Base-by-base conservation (phyloP, 768 basidiomycete species). In the Lactarius pseudohatsudake region DNA sequence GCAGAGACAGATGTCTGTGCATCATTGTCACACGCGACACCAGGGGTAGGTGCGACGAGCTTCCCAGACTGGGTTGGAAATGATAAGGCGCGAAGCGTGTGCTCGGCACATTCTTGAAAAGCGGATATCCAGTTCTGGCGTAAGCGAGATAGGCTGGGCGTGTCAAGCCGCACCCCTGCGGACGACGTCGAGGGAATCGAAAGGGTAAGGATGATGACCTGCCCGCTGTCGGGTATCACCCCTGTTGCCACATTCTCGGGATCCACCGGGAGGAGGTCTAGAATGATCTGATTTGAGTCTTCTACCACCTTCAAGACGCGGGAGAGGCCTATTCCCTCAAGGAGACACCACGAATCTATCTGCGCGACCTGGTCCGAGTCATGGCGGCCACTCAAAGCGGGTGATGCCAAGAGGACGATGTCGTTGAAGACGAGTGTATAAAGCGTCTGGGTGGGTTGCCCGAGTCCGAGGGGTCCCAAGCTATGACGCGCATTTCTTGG, bases 391-490 rank as follows among this genome's bases (percentile, higher is more conserved):
- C 28, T 47, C 7, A 68, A 1, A 66, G 41, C 67, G n/a, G 79
- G 76, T 28, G 76, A 76, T 20, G 85, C 82, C 34, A 92, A 74
- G n/a, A 93, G 70, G 57, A 91, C 73, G 38, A 93, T 64, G 74
- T 94, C 91, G 20, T 84, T 84, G 75, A 93, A 91, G 16, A 90
- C 81, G 63, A 85, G 79, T 9, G 64, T 58, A 41, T 71, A 70
- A 18, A 72, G 57, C 32, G 65, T 47, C 41, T 70, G 65, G 11
- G 59, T 58, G 16, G 40, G 61, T 10, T 64, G 63, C 28, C 41
- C 60, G 30, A 57, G 56, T 34, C 41, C 60, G 30, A 57, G 56
- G 1, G 30, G 43, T 40, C 59, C 68, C 15, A 45, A 11, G 28
- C 43, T 43, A 20, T 41, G 13, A 38, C 30, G 62, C 10, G 62